Percentiles rank a stretch among this genome's conserved stretches.
Evolutionary conservation across 768 basidiomycete species (phyloP).

Genomic region (Chalciporus piperatus): DNA sequence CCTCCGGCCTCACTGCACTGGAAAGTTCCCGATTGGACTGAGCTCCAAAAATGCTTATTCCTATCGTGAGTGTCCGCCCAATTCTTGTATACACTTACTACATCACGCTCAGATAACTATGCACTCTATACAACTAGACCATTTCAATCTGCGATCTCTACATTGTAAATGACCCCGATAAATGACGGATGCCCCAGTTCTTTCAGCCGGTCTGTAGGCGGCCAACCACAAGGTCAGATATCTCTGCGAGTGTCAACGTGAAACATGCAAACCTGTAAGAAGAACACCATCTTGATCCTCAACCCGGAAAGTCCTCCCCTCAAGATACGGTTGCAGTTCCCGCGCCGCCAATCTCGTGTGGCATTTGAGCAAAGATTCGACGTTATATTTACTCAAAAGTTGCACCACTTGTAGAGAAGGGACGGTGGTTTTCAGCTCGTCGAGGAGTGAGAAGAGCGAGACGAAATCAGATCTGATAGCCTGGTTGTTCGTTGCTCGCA

Average conservation of each 20-base stretch:
- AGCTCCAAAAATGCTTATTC: too few relatives aligned
- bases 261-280: conserved; percentile 18
- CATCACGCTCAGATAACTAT: neutral
- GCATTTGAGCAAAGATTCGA: conserved; percentile 15
- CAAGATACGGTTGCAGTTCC: conserved; percentile 10
- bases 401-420: conserved; percentile 24
- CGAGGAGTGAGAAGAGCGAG: conserved; percentile 12
- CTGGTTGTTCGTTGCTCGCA: conserved; percentile 7
- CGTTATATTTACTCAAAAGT: conserved; percentile 14
- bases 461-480: neutral
- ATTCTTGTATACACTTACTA: neutral
- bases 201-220: conserved; percentile 18
- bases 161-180: too few relatives aligned
- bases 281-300: conserved; percentile 22
- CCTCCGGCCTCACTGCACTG: too few relatives aligned
- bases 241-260: neutral
- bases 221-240: neutral
- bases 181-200: neutral
- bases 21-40: too few relatives aligned
- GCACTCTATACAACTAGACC: neutral
- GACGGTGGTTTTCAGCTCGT: conserved; percentile 1
- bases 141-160: too few relatives aligned
- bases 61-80: too few relatives aligned
- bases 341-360: conserved; percentile 11
- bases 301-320: conserved; percentile 10